These are phyloP conservation scores for Fomitopsis palustris DNA, from an alignment of 1,284 basidiomycete species.

Conservation along the genomic window DNA sequence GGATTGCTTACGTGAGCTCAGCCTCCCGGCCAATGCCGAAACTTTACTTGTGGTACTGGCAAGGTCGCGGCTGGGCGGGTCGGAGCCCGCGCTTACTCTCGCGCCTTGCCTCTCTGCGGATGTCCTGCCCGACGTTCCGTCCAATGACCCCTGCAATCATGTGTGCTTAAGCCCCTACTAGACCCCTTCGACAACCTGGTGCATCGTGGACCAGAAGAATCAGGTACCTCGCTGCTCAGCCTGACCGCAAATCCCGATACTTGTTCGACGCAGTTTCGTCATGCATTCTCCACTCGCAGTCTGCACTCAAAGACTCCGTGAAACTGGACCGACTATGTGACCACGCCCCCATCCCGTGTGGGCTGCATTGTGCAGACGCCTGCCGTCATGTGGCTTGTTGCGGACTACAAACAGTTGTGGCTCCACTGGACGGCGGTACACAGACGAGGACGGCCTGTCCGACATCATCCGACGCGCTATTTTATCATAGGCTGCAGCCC, in stretches of 20 bases:
- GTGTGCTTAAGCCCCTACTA: not conserved
- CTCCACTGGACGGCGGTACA: not conserved
- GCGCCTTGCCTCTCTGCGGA: not conserved
- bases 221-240: not conserved
- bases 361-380: too few relatives aligned
- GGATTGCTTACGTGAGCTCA: slow-evolving; percentile 29
- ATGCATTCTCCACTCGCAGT: not conserved
- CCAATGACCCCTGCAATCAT: not conserved
- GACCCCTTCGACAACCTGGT: not conserved
- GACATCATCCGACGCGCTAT: not conserved
- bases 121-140: not conserved
- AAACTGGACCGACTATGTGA: too few relatives aligned
- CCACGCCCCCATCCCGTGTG: too few relatives aligned
- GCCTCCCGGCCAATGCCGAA: slow-evolving; percentile 27
- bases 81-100: not conserved
- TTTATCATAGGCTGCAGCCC: not conserved
- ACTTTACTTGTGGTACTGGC: slow-evolving; percentile 21
- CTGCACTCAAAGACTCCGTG: too few relatives aligned
- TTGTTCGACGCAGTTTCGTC: not conserved
- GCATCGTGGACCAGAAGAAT: not conserved
- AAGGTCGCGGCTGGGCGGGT: slow-evolving; percentile 17
- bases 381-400: too few relatives aligned
- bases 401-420: not conserved
- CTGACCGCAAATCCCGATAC: not conserved
- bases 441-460: not conserved